Conservation (phyloP, 306 rosid species). For the Fagus crenata region DNA sequence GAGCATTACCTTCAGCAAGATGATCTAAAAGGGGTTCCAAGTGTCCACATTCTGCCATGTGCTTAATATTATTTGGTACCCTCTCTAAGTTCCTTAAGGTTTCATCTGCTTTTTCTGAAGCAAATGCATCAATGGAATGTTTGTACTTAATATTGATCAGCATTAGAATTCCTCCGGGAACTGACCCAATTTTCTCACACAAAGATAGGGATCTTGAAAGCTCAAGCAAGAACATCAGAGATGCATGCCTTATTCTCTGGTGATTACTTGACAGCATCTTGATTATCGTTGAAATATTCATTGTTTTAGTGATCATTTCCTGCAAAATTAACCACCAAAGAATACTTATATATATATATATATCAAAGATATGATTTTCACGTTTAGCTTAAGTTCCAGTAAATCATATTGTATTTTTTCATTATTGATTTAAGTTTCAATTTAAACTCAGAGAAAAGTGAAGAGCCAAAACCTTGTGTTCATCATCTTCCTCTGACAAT, state of each 20-base stretch:
- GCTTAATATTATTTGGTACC: constrained; percentile 39
- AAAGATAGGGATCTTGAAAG: constrained; percentile 41
- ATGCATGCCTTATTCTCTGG: constrained; percentile 31
- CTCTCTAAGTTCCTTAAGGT: constrained; percentile 44
- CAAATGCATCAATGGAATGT: constrained; percentile 32
- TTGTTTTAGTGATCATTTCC: constrained; percentile 32
- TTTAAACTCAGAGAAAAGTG: neutral
- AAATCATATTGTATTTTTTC: neutral
- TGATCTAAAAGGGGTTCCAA: constrained; percentile 45
- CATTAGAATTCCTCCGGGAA: constrained; percentile 37
- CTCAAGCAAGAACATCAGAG: constrained; percentile 41
- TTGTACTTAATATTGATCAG: constrained; percentile 40
- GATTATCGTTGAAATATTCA: constrained; percentile 26
- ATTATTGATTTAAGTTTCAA: neutral
- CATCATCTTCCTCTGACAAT: constrained; percentile 35
- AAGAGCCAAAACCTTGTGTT: constrained; percentile 36
- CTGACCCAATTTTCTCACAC: constrained; percentile 46
- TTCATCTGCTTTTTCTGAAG: constrained; percentile 43
- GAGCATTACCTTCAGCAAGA: constrained; percentile 40
- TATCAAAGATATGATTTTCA: neutral
- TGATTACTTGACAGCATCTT: constrained; percentile 40
- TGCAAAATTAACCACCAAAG: constrained; percentile 29
- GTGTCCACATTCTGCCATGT: constrained; percentile 51
- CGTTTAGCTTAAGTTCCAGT: neutral
- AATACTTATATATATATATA: neutral